A percentile compares a stretch with the other conserved stretches of the same genome.
Conservation (phyloP, 306 rosid species). For the Prunus kanzakura region DNA sequence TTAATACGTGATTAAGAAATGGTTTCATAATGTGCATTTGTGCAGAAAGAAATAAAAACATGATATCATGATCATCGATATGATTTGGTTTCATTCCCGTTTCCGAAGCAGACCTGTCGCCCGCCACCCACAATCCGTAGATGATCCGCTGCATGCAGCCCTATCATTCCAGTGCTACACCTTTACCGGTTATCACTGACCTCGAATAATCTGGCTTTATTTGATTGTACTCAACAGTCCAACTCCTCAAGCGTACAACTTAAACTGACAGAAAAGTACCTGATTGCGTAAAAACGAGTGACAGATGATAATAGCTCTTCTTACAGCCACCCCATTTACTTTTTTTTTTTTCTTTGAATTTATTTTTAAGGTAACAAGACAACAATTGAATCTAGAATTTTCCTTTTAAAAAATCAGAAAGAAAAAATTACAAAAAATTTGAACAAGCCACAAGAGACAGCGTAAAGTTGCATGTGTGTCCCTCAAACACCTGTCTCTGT, state of each 20-base stretch:
- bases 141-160: neutral
- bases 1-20: neutral
- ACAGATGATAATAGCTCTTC: neutral
- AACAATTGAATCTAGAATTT: neutral
- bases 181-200: neutral
- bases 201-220: too few species aligned
- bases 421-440: neutral
- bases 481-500: constrained; percentile 16
- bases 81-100: neutral
- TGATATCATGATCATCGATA: neutral
- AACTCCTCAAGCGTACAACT: neutral
- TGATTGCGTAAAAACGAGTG: neutral
- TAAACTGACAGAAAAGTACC: neutral
- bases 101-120: neutral
- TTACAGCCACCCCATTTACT: too few species aligned
- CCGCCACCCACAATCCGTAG: neutral
- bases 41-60: neutral
- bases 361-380: neutral
- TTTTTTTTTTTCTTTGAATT: neutral
- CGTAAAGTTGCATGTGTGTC: constrained; percentile 24
- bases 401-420: neutral
- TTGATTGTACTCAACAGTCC: neutral
- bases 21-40: too few species aligned
- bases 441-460: constrained; percentile 2
- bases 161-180: neutral